Base-by-base conservation (phyloP, 176 grass and related monocot species). In the Saccharum spontaneum region DNA sequence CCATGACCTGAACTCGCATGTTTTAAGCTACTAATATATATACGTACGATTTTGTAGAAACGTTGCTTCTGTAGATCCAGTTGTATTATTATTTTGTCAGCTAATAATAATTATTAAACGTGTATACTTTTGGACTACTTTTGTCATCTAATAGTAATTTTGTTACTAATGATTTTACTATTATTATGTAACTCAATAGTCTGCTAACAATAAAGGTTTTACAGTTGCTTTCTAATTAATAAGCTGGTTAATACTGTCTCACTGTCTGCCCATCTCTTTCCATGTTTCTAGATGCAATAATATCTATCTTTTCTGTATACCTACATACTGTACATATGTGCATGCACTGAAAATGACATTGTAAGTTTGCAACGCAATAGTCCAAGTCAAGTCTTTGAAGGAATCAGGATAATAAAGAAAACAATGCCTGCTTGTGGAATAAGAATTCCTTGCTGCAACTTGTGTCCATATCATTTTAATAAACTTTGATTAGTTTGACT, bases 351-450 rank as follows among this genome's bases (percentile, higher is more conserved):
- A 82, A 87, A 34, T n/a, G 79, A 77, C 37, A 10, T 60, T 59
- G 55, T n/a, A 59, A 61, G 6, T 20, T 17, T 54, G 49, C 16
- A 12, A 3, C 4, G 0, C 26, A 65, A 65, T 65, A 31, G 24
- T 66, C 63, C 24, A 45, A 79, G 81, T 84, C 81, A 57, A 79
- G 75, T 73, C 57, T 34, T 73, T 0, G 9, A 16, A 67, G 68
- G 81, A 52, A 38, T 41, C 69, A 73, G 28, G 43, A 80, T 30
- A 65, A 75, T 11, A 65, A 75, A 10, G 23, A 33, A 73, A 73
- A 22, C 69, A 72, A 72, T 13, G 70, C 40, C 2, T 45, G 70
- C 2, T 18, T 15, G 69, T 72, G 39, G 12, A 73, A 34, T 34
- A 34, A 73, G 24, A 74, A 79, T 67, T 79, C n/a, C 40, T 40